Evolutionary conservation across 352 stramenopile genomes (phyloP), one percentile per base, ranked within the genome.

Genomic region (Globisporangium middletonii): DNA sequence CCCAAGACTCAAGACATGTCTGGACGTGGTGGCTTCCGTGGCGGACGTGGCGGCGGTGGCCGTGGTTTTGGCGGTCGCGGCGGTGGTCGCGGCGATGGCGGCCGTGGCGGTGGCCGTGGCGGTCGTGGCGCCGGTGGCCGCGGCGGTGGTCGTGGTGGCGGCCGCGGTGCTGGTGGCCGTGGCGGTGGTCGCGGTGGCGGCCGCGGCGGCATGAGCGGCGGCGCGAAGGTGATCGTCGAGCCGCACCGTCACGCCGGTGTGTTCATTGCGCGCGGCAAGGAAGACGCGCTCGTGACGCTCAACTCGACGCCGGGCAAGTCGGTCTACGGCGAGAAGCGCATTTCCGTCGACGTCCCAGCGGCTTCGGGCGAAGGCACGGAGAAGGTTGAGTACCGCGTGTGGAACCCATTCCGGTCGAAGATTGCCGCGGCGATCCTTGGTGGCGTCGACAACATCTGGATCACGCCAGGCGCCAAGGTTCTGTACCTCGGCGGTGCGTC

Each of bases 391-490:
- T 99, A 99, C 82, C 94, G 97, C 62, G 96, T 99, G 59, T 99
- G 97, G 97, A 99, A 99, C 84, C 97, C 97, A 59, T 99, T 99
- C 90, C 90, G 97, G 64, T 99, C 96, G 53, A 99, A 99, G 90
- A 86, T 99, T 44, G 97, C 96, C 35, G 97, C 97, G 35, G 97
- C 97, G 35, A 98, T 99, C 67, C 81, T 99, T n/a, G 97, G 97
- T 64, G 97, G 97, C 81, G 90, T 99, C 18, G 91, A 98, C 77
- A 98, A 99, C 77, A 99, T 99, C 63, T 98, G 83, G 89, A 99
- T 99, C 68, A 81, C 81, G 50, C 97, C 97, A 46, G 97, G 97
- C 48, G 87, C 86, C 65, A 99, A 99, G 75, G 97, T 99, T 55
- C 83, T 99, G 19, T 99, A 99, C 86, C 88, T 99, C 43, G 97